Base-by-base conservation (phyloP, 2,329 filamentous ascomycete genomes). In the Zasmidium angulare region DNA sequence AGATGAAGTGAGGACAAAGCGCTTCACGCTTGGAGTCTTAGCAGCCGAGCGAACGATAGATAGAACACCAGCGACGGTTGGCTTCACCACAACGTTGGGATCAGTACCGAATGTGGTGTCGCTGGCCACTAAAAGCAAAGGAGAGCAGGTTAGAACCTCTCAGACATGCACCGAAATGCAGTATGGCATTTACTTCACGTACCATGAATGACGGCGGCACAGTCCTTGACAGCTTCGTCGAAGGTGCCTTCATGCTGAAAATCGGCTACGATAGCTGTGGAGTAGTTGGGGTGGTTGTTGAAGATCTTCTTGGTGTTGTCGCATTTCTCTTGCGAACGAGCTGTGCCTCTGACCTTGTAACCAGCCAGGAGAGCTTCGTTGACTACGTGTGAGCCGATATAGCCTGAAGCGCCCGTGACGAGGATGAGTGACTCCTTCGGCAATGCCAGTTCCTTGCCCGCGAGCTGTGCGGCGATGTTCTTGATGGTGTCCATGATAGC, bases 1-100 rank as follows among this genome's bases (percentile, higher is more conserved):
- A 31, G 66, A 77, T 29, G 77, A 80, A 1, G 78, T 81, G 59
- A 73, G 74, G 11, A 81, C 77, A 24, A 81, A 73, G 3, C 77
- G 69, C 56, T 76, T 78, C 19, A 83, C 65, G 0, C 71, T 74
- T 0, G 77, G 68, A 12, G 78, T 73, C 36, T 75, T 75, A 0
- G 72, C 67, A 0, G 78, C 77, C 1, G 80, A 74, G 1, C 74
- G 69, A 1, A 82, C 71, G 2, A 78, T 63, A 3, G 58, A 2
- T 1, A 60, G 50, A 2, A 66, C 63, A 14, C 64, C 64, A 11
- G 66, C 61, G 4, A 79, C 67, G 0, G 74, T 76, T 0, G 71
- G 70, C 0, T 76, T 72, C 19, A 84, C 78, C 9, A 81, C 76
- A 0, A 72, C 64, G 12, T 79, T 69, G 1, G 80, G 77, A 17